phyloP scores from a whole-genome alignment of 192 early-diverging fungal genomes.

The Backusella mclennaniae region DNA sequence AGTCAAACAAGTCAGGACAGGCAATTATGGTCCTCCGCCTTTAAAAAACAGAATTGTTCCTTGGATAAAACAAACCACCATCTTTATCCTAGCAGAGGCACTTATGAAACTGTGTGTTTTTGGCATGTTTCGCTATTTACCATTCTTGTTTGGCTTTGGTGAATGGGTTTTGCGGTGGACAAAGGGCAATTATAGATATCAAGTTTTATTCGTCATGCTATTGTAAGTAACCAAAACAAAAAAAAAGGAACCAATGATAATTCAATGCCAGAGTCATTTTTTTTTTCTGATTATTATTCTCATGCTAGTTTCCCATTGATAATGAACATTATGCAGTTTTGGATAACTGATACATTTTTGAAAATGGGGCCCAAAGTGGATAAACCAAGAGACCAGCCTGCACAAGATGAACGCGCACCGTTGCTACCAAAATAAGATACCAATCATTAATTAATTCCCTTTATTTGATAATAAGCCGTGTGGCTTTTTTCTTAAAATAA shows the following conservation, averaged over 20 bases:
- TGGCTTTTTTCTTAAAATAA: background rate
- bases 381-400: background rate
- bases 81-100: slow-evolving; percentile 64
- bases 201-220: slow-evolving; percentile 78
- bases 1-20: slow-evolving; percentile 59
- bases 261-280: background rate
- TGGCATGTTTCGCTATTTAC: slow-evolving; percentile 55
- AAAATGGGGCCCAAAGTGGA: slow-evolving; percentile 27
- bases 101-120: slow-evolving; percentile 73
- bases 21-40: slow-evolving; percentile 72
- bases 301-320: slow-evolving; percentile 57
- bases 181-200: slow-evolving; percentile 47
- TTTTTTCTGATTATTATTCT: background rate
- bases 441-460: background rate
- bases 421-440: slow-evolving; percentile 8
- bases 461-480: background rate
- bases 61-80: slow-evolving; percentile 66
- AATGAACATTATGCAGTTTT: slow-evolving; percentile 80
- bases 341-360: slow-evolving; percentile 63
- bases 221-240: slow-evolving; percentile 29
- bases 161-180: slow-evolving; percentile 66
- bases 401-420: background rate
- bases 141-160: slow-evolving; percentile 63
- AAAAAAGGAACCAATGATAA: background rate
- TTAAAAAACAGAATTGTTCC: slow-evolving; percentile 34